Evolutionary conservation across 2,329 filamentous ascomycete genomes (phyloP).

Genomic region (Aspergillus brunneoviolaceus): DNA sequence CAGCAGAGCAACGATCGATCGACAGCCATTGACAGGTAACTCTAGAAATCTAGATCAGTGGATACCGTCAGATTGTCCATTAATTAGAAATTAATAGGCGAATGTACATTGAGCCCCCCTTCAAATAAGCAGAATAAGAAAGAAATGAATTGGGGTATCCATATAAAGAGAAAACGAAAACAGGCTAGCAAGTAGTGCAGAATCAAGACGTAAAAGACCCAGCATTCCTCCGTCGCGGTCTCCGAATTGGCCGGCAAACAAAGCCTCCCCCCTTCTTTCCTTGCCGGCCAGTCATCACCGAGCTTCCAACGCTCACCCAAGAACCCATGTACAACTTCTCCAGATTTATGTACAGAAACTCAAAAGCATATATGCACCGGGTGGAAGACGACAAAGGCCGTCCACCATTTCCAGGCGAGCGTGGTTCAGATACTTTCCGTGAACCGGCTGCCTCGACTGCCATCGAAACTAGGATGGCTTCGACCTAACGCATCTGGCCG

Average conservation of each 20-base stretch:
- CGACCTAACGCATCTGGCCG: slow-evolving; percentile 44
- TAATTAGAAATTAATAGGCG: background rate
- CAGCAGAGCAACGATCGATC: background rate
- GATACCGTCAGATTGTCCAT: background rate
- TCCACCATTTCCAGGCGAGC: slow-evolving; percentile 3
- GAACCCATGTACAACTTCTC: background rate
- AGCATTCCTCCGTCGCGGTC: background rate
- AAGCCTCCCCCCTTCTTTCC: background rate
- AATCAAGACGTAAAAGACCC: slow-evolving; percentile 9
- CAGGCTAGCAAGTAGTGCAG: slow-evolving; percentile 14
- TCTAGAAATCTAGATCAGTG: background rate
- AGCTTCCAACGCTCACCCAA: background rate
- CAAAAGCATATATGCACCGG: slow-evolving; percentile 1
- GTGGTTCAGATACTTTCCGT: slow-evolving; percentile 33
- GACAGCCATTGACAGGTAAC: no score
- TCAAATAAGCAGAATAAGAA: background rate
- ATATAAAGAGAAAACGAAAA: background rate
- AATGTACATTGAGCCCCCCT: background rate
- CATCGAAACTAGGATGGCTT: slow-evolving; percentile 43
- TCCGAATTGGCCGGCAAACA: background rate
- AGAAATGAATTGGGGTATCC: slow-evolving; percentile 13
- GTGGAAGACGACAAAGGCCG: background rate
- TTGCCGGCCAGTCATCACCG: background rate
- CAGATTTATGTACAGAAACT: slow-evolving; percentile 13
- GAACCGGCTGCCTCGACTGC: slow-evolving; percentile 48